Conservation (phyloP, 73 alveolate genomes). For the Paramecium sexaurelia region DNA sequence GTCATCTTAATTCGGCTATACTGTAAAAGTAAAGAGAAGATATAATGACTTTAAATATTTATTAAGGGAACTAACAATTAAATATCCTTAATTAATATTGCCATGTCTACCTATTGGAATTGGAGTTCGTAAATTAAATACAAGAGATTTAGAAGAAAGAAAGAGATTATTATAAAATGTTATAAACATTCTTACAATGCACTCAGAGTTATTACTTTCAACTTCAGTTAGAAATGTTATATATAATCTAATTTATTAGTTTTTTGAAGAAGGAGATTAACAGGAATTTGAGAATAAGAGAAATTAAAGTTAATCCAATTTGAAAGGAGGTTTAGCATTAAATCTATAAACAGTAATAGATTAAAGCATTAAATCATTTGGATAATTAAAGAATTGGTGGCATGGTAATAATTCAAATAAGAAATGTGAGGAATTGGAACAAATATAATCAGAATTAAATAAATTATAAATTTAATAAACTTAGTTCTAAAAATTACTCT, state of each 20-base stretch:
- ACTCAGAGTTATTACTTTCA: slow-evolving; percentile 7
- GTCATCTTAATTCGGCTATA: not conserved
- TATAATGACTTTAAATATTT: slow-evolving; percentile 41
- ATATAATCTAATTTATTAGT: not conserved
- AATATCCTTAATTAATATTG: not conserved
- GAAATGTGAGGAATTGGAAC: not conserved
- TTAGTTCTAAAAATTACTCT: not conserved
- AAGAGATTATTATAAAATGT: slow-evolving; percentile 33
- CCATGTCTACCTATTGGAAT: slow-evolving; percentile 36
- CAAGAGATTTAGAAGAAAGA: slow-evolving; percentile 13
- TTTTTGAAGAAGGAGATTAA: slow-evolving; percentile 16
- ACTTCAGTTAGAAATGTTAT: not conserved
- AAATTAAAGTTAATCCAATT: not conserved
- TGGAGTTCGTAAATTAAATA: not conserved
- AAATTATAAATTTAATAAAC: not conserved
- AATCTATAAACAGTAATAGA: not conserved
- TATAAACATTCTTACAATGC: not conserved
- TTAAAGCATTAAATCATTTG: slow-evolving; percentile 2
- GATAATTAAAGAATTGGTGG: slow-evolving; percentile 47
- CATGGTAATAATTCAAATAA: not conserved
- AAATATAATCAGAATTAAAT: not conserved
- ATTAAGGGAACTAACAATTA: not conserved
- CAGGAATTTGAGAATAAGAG: slow-evolving; percentile 17
- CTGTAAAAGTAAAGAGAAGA: slow-evolving; percentile 28
- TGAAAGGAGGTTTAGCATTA: not conserved